phyloP scores from a whole-genome alignment of 176 grass and related monocot genomes.

The Ensete ventricosum region DNA sequence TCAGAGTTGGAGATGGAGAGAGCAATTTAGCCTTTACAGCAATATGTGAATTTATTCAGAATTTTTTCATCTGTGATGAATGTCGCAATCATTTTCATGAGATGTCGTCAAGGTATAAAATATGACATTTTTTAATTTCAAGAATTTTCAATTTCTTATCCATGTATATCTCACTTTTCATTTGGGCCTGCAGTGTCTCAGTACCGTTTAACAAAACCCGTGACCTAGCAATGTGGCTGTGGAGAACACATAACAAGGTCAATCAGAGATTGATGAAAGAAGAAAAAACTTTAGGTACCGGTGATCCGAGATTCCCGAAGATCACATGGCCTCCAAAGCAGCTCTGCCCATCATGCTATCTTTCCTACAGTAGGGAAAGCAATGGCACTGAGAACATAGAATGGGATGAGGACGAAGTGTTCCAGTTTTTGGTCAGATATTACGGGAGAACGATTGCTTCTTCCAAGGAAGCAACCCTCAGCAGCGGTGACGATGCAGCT shows the following conservation, averaged over 20 bases:
- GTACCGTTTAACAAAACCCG: constrained; percentile 61
- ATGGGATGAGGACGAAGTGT: constrained; percentile 89
- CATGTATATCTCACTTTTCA: constrained; percentile 7
- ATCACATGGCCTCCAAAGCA: constrained; percentile 64
- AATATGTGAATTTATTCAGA: constrained; percentile 94
- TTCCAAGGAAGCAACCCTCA: constrained; percentile 27
- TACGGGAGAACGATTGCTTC: constrained; percentile 73
- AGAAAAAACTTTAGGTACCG: constrained; percentile 57
- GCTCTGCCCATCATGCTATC: constrained; percentile 70
- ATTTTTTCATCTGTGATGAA: constrained; percentile 92
- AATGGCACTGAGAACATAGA: constrained; percentile 37
- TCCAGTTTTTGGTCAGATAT: constrained; percentile 67
- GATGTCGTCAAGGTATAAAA: constrained; percentile 71
- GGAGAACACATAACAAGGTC: constrained; percentile 91
- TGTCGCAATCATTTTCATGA: constrained; percentile 80
- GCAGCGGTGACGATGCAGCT: constrained; percentile 26
- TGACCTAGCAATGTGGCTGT: constrained; percentile 81
- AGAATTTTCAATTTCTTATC: background rate
- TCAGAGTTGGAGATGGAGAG: constrained; percentile 73
- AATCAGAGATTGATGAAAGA: constrained; percentile 93
- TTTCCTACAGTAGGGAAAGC: constrained; percentile 28
- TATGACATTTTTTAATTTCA: background rate
- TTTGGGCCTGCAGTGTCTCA: constrained; percentile 52
- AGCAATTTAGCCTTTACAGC: constrained; percentile 69
- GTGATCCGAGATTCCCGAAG: constrained; percentile 81